A percentile compares a stretch with the other conserved stretches of the same genome.
phyloP scores from a whole-genome alignment of 176 grass and related monocot species.

The Phragmites australis region DNA sequence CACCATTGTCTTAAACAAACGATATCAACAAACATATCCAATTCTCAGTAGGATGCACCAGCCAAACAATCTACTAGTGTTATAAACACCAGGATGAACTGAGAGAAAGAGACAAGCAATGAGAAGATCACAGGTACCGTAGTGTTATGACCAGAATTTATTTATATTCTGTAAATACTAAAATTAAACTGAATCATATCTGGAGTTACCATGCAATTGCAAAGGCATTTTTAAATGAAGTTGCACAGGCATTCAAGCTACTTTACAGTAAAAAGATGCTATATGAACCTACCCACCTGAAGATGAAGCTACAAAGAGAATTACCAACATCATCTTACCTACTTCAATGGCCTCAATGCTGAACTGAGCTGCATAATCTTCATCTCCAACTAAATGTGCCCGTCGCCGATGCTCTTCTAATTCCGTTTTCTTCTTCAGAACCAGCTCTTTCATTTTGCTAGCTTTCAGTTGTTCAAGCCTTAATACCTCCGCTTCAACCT shows the following conservation, averaged over 20 bases:
- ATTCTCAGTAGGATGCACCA: background rate
- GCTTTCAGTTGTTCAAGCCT: constrained; percentile 71
- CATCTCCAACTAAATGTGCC: constrained; percentile 55
- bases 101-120: background rate
- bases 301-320: background rate
- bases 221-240: no score
- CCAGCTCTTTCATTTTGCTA: constrained; percentile 75
- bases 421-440: constrained; percentile 80
- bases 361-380: constrained; percentile 45
- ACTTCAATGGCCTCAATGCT: constrained; percentile 60
- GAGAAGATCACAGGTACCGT: background rate
- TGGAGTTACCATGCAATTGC: background rate
- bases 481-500: constrained; percentile 69
- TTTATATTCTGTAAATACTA: background rate
- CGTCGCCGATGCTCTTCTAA: constrained; percentile 58
- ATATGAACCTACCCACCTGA: background rate
- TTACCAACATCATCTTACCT: constrained; percentile 41
- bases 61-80: no score
- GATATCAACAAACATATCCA: background rate
- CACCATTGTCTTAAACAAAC: constrained; percentile 33
- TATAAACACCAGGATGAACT: background rate
- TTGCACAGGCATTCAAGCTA: background rate
- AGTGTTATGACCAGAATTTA: background rate
- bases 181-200: background rate
- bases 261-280: background rate